Evolutionary conservation across 2,329 filamentous ascomycete species (phyloP).

Genomic region (Aspergillus piperis): DNA sequence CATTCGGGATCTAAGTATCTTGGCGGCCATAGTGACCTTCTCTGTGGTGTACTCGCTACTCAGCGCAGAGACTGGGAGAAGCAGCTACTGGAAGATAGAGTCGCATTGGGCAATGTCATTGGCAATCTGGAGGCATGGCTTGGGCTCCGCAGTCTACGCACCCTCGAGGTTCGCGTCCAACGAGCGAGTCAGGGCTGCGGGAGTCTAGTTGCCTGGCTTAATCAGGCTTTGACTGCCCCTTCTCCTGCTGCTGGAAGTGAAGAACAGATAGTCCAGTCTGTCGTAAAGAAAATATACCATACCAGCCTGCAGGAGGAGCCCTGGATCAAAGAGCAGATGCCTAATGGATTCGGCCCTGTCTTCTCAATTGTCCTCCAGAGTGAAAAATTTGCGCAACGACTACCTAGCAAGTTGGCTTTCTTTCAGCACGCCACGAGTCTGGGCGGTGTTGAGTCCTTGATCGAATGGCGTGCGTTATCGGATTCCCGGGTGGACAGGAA

Average conservation of each 20-base stretch:
- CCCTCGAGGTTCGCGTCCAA: conserved; percentile 77
- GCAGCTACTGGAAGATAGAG: conserved; percentile 65
- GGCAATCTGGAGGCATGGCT: conserved; percentile 92
- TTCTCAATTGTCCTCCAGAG: conserved; percentile 71
- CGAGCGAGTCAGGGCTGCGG: conserved; percentile 72
- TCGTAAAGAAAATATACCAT: conserved; percentile 68
- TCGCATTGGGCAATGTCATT: conserved; percentile 81
- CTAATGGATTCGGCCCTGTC: conserved; percentile 82
- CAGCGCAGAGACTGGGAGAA: conserved; percentile 59
- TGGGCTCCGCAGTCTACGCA: conserved; percentile 80
- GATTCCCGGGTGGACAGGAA: conserved; percentile 71
- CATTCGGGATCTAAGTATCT: conserved; percentile 96
- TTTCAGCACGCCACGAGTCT: conserved; percentile 96
- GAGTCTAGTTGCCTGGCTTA: conserved; percentile 72
- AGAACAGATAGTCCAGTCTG: conserved; percentile 49
- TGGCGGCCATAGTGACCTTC: conserved; percentile 89
- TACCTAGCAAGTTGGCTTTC: conserved; percentile 76
- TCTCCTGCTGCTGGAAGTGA: conserved; percentile 43
- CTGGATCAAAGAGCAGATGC: conserved; percentile 88
- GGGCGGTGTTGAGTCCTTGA: conserved; percentile 89
- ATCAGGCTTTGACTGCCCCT: conserved; percentile 47
- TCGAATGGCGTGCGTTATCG: conserved; percentile 92
- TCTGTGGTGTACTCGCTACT: conserved; percentile 82
- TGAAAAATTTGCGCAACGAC: conserved; percentile 59
- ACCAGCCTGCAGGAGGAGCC: conserved; percentile 73